Conservation (phyloP, 2,329 filamentous ascomycete species). For the Arachnomyces sp. region DNA sequence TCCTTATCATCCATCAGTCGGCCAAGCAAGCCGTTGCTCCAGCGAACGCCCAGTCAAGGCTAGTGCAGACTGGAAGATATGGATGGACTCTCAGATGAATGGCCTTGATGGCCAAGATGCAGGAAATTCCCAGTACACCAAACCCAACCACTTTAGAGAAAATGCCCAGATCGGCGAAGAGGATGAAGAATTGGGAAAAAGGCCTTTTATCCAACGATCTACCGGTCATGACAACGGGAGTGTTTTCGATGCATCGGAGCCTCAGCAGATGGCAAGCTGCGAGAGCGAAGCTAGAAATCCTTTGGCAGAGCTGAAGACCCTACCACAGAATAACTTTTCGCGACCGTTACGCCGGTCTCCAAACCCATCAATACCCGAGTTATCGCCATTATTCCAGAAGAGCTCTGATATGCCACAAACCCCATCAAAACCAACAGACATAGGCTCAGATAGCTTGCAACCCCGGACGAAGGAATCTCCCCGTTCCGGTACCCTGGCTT, state of each 20-base stretch:
- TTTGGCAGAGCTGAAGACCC: constrained; percentile 8
- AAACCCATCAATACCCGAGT: constrained; percentile 8
- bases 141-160: constrained; percentile 20
- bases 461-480: constrained; percentile 2
- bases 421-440: constrained; percentile 3
- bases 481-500: constrained; percentile 6
- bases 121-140: constrained; percentile 7
- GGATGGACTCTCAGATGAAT: constrained; percentile 19
- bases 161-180: constrained; percentile 19
- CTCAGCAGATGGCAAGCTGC: not conserved
- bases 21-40: not conserved
- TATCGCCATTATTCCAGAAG: constrained; percentile 8
- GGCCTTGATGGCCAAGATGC: constrained; percentile 8
- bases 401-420: constrained; percentile 7
- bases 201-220: no score
- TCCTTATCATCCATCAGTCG: constrained; percentile 7
- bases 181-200: not conserved
- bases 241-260: no score
- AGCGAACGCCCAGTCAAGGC: constrained; percentile 5
- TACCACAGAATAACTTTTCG: constrained; percentile 14
- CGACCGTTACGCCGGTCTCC: constrained; percentile 13
- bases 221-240: not conserved
- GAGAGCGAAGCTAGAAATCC: not conserved
- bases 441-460: not conserved
- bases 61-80: constrained; percentile 17